Evolutionary conservation across 2,329 filamentous ascomycete genomes (phyloP), one percentile per base, ranked within the genome.

Genomic region (Alternaria gansuensis): DNA sequence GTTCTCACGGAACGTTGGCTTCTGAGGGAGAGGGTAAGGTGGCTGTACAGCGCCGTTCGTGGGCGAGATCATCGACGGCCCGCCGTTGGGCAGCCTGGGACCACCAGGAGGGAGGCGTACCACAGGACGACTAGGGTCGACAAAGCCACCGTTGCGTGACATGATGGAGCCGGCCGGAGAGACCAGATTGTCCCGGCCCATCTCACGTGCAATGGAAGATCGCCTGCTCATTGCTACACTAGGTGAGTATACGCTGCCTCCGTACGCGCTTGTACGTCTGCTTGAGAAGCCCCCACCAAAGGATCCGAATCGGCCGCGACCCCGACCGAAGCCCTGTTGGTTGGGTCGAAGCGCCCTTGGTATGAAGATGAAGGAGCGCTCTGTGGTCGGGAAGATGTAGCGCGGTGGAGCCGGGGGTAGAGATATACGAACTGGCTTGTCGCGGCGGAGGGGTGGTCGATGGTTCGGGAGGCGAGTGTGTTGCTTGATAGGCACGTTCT

Each of bases 321-420:
- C 85, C 54, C 86, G 83, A 41, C 83, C 83, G 66, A 89, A 87
- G 29, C 88, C 87, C 80, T 96, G 92, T 76, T 96, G 93, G 75
- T 97, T 97, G 13, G 95, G 95, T 67, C 95, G 88, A 81, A 97
- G 85, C 10, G 94, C 94, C 66, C 95, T 87, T 11, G 95, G 95
- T 60, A 99, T 99, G 79, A 99, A 99, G 70, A 97, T 96, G 77
- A 99, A 99, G 0, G 95, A 98, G 65, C 95, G 85, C 70, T 97
- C 93, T 45, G 87, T 84, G 2, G 93, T 90, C 5, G 95, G 95
- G 78, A 95, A 97, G 60, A 97, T 93, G 77, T 97, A 97, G 63
- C 91, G 88, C 34, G 92, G 91, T 11, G 87, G 82, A 63, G 90
- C 85, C 28, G 90, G 85, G 2, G 95, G 94, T 40, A 99, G 83